Evolutionary conservation across 305 asterid genomes (phyloP).

Genomic region (Fraxinus velutina): DNA sequence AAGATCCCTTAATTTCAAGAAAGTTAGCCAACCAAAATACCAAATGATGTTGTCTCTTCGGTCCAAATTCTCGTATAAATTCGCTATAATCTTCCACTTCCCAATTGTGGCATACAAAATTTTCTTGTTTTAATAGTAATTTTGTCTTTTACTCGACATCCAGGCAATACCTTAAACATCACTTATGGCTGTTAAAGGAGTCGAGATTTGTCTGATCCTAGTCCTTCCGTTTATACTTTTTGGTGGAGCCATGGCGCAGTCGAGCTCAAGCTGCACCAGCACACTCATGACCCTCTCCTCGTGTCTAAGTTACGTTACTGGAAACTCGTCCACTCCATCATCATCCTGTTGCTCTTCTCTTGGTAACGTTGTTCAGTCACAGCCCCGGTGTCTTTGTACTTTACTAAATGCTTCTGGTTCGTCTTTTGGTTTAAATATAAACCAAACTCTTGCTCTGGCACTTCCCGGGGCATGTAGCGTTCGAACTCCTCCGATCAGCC

Average conservation of each 20-base stretch:
- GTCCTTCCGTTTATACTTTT: slow-evolving; percentile 18
- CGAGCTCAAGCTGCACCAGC: slow-evolving; percentile 41
- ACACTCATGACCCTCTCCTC: slow-evolving; percentile 38
- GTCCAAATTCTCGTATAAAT: slow-evolving; percentile 13
- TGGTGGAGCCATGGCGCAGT: slow-evolving; percentile 37
- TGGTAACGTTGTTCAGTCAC: slow-evolving; percentile 34
- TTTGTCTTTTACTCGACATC: neutral
- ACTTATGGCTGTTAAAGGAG: slow-evolving; percentile 28
- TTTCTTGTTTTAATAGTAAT: neutral
- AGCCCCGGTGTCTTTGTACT: slow-evolving; percentile 51
- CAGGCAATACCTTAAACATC: neutral
- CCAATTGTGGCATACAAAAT: neutral
- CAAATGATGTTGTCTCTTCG: slow-evolving; percentile 27
- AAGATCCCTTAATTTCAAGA: neutral
- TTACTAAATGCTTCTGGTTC: slow-evolving; percentile 38
- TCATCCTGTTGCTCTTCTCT: slow-evolving; percentile 50
- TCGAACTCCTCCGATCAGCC: slow-evolving; percentile 28
- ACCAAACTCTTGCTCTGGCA: slow-evolving; percentile 35
- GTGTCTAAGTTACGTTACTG: slow-evolving; percentile 45
- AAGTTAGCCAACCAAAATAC: slow-evolving; percentile 27
- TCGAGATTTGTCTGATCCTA: slow-evolving; percentile 15
- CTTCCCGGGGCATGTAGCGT: slow-evolving; percentile 39
- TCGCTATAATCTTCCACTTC: neutral
- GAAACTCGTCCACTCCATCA: slow-evolving; percentile 45
- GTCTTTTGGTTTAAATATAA: slow-evolving; percentile 33